Evolutionary conservation across 441 rosid genomes (phyloP).

Genomic region (Hypseocharis bilobata): DNA sequence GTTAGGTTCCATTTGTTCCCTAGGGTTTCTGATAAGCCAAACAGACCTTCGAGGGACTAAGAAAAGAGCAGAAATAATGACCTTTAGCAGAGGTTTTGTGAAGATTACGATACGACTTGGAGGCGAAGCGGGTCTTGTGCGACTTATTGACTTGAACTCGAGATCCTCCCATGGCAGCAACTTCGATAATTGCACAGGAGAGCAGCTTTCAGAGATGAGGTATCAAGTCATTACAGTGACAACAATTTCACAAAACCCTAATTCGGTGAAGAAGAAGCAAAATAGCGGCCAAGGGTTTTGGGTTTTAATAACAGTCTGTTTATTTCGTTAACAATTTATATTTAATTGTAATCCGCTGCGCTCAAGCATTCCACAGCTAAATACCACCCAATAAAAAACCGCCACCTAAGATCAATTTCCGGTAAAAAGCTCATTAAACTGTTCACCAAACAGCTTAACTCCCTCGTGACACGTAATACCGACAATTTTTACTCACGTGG

Average conservation of each 20-base stretch:
- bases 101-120: constrained; percentile 72
- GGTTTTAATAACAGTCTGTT: neutral
- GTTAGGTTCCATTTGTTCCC: neutral
- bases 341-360: neutral
- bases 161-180: constrained; percentile 60
- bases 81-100: constrained; percentile 64
- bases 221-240: neutral
- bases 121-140: constrained; percentile 70
- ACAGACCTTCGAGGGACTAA: neutral
- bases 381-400: neutral
- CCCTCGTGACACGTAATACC: neutral
- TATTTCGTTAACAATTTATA: neutral
- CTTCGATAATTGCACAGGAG: neutral
- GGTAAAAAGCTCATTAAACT: no score
- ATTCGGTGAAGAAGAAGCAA: neutral
- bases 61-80: constrained; percentile 8
- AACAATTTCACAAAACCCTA: constrained; percentile 20
- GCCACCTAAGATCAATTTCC: no score
- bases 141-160: constrained; percentile 73
- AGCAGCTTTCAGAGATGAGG: neutral
- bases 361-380: neutral
- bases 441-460: neutral
- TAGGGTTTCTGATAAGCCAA: neutral
- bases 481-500: neutral
- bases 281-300: neutral